Conservation (phyloP, 2,329 filamentous ascomycete genomes). For the Amphichorda felina region DNA sequence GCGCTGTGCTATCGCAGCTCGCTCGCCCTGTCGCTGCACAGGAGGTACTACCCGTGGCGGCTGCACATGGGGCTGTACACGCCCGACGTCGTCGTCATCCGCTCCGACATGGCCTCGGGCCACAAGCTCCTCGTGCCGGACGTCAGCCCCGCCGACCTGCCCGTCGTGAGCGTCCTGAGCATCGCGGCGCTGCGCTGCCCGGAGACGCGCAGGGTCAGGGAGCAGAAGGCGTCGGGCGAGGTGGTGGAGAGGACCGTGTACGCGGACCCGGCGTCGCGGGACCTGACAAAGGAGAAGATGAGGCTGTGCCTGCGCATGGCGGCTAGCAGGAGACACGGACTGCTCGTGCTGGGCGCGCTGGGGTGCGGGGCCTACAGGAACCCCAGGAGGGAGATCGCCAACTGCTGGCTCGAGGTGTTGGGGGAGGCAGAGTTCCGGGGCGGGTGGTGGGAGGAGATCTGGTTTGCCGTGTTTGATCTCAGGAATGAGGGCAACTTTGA, state of each 20-base stretch:
- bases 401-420: constrained; percentile 51
- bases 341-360: constrained; percentile 54
- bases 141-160: constrained; percentile 20
- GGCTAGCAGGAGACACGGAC: constrained; percentile 39
- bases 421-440: constrained; percentile 47
- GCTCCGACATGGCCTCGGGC: constrained; percentile 30
- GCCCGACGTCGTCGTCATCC: constrained; percentile 46
- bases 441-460: constrained; percentile 50
- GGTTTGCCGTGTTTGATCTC: constrained; percentile 49
- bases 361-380: constrained; percentile 59
- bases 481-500: constrained; percentile 35
- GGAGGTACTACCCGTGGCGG: constrained; percentile 39
- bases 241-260: constrained; percentile 23
- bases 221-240: constrained; percentile 5
- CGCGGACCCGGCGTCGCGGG: constrained; percentile 27
- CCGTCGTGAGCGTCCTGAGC: constrained; percentile 46
- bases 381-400: constrained; percentile 47
- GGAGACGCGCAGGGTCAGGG: constrained; percentile 7
- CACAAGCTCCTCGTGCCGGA: constrained; percentile 30
- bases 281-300: constrained; percentile 51
- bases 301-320: constrained; percentile 47
- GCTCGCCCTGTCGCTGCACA: constrained; percentile 33
- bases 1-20: constrained; percentile 53
- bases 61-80: constrained; percentile 43
- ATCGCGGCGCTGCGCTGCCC: constrained; percentile 43